A percentile compares a stretch with the other conserved stretches of the same genome.
Conservation (phyloP, 345 rosid genomes). For the Conringia planisiliqua region DNA sequence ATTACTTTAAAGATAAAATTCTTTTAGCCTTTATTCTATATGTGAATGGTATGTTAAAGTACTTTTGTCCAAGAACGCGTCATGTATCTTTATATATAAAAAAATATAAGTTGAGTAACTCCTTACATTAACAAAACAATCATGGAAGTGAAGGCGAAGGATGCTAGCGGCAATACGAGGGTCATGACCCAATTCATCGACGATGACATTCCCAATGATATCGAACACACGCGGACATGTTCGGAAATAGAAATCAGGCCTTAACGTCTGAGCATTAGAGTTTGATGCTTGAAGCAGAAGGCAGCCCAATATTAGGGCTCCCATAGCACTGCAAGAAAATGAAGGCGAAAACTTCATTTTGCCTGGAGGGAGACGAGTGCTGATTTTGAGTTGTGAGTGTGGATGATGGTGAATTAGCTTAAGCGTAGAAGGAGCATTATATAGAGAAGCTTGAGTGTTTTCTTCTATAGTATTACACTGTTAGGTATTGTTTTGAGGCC, state of each 20-base stretch:
- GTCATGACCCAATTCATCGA: slow-evolving; percentile 3
- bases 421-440: neutral
- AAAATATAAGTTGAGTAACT: neutral
- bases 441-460: slow-evolving; percentile 18
- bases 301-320: slow-evolving; percentile 28
- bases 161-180: slow-evolving; percentile 35
- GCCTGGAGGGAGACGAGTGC: neutral
- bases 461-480: neutral
- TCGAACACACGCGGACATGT: slow-evolving; percentile 6
- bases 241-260: slow-evolving; percentile 20
- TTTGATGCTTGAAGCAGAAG: slow-evolving; percentile 29
- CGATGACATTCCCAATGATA: slow-evolving; percentile 15
- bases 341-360: slow-evolving; percentile 15
- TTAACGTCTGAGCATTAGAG: slow-evolving; percentile 27
- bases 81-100: neutral
- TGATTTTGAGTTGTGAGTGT: neutral
- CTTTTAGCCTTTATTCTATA: neutral
- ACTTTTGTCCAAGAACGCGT: neutral
- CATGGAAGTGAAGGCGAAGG: slow-evolving; percentile 35
- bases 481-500: neutral
- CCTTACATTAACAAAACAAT: slow-evolving; percentile 32
- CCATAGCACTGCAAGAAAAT: slow-evolving; percentile 19
- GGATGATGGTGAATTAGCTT: slow-evolving; percentile 6
- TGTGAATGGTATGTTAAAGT: neutral
- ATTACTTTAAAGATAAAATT: neutral